A percentile compares a stretch with the other conserved stretches of the same genome.
These are phyloP conservation scores for Gigaspora rosea DNA, from an alignment of 192 early-diverging fungal genomes.

Conservation along the genomic window DNA sequence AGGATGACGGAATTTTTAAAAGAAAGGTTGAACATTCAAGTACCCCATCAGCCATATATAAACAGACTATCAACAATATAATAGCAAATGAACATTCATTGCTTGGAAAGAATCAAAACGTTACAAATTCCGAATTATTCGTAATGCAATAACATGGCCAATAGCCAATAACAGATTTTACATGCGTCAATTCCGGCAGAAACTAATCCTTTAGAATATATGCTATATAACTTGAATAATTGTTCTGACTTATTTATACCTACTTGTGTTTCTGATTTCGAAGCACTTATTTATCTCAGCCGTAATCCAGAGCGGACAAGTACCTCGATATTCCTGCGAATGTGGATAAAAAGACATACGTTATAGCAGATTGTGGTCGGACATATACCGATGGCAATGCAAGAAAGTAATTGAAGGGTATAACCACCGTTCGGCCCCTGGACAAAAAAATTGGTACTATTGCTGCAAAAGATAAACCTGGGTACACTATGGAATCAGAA, in stretches of 20 bases:
- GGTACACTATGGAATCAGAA: constrained; percentile 15
- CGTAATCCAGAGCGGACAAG: neutral
- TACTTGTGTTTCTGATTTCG: constrained; percentile 18
- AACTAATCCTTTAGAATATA: constrained; percentile 14
- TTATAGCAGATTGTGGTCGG: constrained; percentile 20
- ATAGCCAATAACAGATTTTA: neutral
- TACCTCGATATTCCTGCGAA: constrained; percentile 30
- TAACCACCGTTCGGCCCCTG: neutral
- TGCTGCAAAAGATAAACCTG: neutral
- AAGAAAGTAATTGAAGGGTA: neutral
- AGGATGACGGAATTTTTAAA: neutral
- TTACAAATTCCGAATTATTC: neutral
- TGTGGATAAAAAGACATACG: constrained; percentile 19
- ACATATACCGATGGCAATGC: neutral
- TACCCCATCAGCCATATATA: neutral
- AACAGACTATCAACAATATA: neutral
- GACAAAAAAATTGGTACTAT: neutral
- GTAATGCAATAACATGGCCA: constrained; percentile 16
- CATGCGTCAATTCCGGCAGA: constrained; percentile 3
- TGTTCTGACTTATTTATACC: constrained; percentile 2
- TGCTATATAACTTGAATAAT: neutral
- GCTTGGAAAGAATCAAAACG: neutral
- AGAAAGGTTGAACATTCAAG: neutral
- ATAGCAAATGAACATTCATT: constrained; percentile 12
- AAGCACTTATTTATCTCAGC: constrained; percentile 1